Conservation (phyloP, 805 yeast genomes). For the Lachancea dasiensis region DNA sequence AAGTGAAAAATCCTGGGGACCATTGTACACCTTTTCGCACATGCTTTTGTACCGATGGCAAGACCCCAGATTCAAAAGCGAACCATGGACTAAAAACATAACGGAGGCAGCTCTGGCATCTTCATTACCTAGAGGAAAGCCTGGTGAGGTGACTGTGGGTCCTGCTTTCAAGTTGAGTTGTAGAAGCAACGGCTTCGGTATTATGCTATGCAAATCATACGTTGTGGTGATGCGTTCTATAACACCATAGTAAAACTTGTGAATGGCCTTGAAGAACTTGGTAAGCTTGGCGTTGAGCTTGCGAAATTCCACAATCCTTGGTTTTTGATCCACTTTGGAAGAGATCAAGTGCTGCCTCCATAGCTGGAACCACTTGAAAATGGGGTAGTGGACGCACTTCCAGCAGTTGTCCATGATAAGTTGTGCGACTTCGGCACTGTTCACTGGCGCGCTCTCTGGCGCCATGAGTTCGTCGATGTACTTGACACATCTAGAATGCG, state of each 20-base stretch:
- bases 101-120: slow-evolving; percentile 2
- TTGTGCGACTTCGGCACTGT: slow-evolving; percentile 2
- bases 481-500: slow-evolving; percentile 24
- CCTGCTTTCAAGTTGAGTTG: slow-evolving; percentile 3
- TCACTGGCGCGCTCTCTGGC: neutral
- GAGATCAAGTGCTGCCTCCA: slow-evolving; percentile 11
- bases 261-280: slow-evolving; percentile 11
- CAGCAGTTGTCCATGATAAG: slow-evolving; percentile 36
- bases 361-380: slow-evolving; percentile 11
- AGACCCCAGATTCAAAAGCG: slow-evolving; percentile 47
- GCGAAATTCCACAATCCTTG: slow-evolving; percentile 8
- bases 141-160: neutral
- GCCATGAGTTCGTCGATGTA: slow-evolving; percentile 4
- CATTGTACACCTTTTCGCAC: slow-evolving; percentile 38
- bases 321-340: slow-evolving; percentile 7
- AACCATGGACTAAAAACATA: slow-evolving; percentile 16
- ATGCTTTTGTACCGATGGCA: slow-evolving; percentile 50
- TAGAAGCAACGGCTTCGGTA: slow-evolving; percentile 6
- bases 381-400: slow-evolving; percentile 12
- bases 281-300: slow-evolving; percentile 11
- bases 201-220: slow-evolving; percentile 4
- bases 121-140: neutral
- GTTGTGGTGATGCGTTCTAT: slow-evolving; percentile 6
- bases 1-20: slow-evolving; percentile 34
- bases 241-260: slow-evolving; percentile 11